phyloP scores from a whole-genome alignment of 495 filamentous ascomycete species.

The Neurospora intermedia region DNA sequence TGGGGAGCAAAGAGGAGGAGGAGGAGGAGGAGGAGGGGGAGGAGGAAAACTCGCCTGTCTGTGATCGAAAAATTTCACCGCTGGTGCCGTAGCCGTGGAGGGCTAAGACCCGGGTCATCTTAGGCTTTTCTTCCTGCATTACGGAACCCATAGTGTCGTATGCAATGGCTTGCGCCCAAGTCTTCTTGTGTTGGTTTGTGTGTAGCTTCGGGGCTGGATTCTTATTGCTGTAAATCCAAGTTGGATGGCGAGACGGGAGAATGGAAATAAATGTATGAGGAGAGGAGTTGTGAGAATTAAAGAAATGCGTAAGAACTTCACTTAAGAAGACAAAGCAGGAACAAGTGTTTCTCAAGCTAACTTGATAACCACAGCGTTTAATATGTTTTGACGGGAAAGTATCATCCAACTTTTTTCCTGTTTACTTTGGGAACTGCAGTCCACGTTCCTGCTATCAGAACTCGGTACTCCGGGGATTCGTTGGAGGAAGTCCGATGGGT shows the following conservation, averaged over 20 bases:
- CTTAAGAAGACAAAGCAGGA: not conserved
- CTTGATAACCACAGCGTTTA: not conserved
- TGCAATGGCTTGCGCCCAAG: not conserved
- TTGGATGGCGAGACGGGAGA: not conserved
- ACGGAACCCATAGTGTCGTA: not conserved
- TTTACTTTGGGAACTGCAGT: not conserved
- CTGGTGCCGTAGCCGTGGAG: slow-evolving; percentile 57
- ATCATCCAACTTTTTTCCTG: not conserved
- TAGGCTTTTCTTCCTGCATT: not conserved
- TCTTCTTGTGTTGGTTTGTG: not conserved
- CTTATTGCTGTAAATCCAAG: not conserved
- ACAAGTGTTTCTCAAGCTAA: not conserved
- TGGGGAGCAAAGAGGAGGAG: not conserved
- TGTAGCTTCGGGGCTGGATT: not conserved
- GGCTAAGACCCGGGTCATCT: slow-evolving; percentile 47
- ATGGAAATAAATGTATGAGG: not conserved
- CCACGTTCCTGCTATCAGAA: not conserved
- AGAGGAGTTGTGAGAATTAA: not conserved
- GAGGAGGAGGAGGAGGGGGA: not conserved
- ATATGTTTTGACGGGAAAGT: not conserved
- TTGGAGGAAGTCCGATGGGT: not conserved
- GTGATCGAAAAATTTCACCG: slow-evolving; percentile 44
- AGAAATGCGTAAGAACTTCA: not conserved
- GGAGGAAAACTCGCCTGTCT: slow-evolving; percentile 36
- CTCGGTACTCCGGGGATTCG: not conserved